Evolutionary conservation across 1,139 yeast species (phyloP), one percentile per base, ranked within the genome.

Genomic region (Suhomyces chickasaworum): DNA sequence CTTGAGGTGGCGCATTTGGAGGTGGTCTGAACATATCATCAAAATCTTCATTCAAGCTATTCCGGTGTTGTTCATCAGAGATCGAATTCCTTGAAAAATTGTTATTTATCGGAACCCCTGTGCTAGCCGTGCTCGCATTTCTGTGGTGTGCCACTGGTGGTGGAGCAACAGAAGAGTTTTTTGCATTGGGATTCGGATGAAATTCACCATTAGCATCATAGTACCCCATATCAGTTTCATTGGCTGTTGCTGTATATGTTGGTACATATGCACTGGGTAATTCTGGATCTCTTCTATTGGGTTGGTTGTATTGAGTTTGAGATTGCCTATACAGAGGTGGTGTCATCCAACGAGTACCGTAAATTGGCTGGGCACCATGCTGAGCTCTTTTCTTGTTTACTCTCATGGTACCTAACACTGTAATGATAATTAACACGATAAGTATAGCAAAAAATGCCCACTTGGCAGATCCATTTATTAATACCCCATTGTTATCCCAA

Each of bases 281-380:
- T 18, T 65, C 76, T 0, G 67, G 68, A 39, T 75, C 70, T 32
- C 72, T 58, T 10, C 53, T 41, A 23, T 63, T 60, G 0, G 76
- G 74, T 46, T 71, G 76, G 41, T 75, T 73, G 55, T 84, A 81
- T 48, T 81, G 84, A 46, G 72, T 73, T 57, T 87, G 89, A 3
- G 93, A 80, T 58, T 86, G 93, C 50, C 76, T 66, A 61, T 90
- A 89, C n/a, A 86, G 75, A 0, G 97, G 96, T 3, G 97, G 97
- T 0, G 95, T 85, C 76, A 90, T 79, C 95, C 97, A 90, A 8
- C 89, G 81, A 1, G 97, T 89, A 7, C 95, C 95, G 49, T 83
- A 76, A 3, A 89, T 73, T 0, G 97, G 97, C 25, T 75, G 75
- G 34, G 73, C 71, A 5, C 97, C 97, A 34, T 69, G 65, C 30